These are phyloP conservation scores for Dittrichia graveolens DNA, from an alignment of 129 eudicot species.

Conservation along the genomic window DNA sequence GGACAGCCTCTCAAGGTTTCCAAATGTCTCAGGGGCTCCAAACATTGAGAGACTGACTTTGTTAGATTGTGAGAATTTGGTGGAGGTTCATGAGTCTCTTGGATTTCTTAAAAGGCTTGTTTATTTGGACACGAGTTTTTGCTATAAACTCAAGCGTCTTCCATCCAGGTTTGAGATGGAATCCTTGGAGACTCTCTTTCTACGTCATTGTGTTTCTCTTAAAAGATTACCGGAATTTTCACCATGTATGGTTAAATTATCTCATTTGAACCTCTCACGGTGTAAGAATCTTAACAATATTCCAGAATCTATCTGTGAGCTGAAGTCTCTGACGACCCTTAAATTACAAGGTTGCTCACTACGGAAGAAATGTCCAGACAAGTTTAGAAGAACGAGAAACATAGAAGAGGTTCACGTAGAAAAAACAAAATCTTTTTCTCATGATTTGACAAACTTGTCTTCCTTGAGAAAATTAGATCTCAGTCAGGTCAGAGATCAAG, in stretches of 20 bases:
- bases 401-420: background rate
- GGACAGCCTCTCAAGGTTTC: background rate
- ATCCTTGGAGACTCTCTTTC: background rate
- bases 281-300: background rate
- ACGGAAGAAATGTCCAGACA: background rate
- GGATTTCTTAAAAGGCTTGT: background rate
- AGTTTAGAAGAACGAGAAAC: background rate
- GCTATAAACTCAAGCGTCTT: background rate
- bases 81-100: constrained; percentile 5
- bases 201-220: background rate
- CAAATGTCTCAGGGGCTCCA: constrained; percentile 12
- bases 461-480: background rate
- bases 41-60: background rate
- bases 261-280: background rate
- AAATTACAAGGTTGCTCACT: too few relatives aligned
- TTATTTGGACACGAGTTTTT: background rate
- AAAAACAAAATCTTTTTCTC: background rate
- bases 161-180: constrained; percentile 4
- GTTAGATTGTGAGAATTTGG: background rate
- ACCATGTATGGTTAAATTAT: background rate
- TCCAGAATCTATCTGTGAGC: background rate
- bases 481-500: background rate
- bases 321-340: too few relatives aligned
- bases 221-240: background rate
- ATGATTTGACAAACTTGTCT: background rate